phyloP scores from a whole-genome alignment of 2,329 filamentous ascomycete species.

The Leptographium procerum region DNA sequence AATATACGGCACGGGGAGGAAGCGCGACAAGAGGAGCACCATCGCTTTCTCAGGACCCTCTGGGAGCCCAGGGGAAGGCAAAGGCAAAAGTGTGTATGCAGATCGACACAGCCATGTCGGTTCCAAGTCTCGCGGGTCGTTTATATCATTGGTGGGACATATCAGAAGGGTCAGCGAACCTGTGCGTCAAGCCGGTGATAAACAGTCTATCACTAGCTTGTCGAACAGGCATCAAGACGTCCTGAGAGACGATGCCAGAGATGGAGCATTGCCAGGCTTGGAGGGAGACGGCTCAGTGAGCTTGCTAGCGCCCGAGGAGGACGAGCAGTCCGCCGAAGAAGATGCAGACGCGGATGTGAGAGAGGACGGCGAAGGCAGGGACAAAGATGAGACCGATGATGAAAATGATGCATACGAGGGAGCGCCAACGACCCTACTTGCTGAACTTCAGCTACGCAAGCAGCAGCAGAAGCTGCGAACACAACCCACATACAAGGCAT shows the following conservation, averaged over 20 bases:
- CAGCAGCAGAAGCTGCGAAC: conserved; percentile 75
- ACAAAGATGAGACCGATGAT: conserved; percentile 33
- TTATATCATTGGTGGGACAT: conserved; percentile 1
- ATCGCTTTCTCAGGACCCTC: background rate
- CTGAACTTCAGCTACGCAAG: conserved; percentile 85
- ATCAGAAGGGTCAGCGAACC: background rate
- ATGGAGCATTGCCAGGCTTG: background rate
- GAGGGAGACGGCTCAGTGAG: background rate
- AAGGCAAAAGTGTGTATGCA: background rate
- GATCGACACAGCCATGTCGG: background rate
- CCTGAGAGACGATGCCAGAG: background rate
- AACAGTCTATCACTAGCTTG: background rate
- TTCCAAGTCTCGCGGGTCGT: background rate
- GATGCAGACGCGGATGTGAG: conserved; percentile 19
- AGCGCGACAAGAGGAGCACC: conserved; percentile 26
- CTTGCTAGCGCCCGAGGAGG: conserved; percentile 14
- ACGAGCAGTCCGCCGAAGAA: conserved; percentile 12
- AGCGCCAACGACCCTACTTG: conserved; percentile 78
- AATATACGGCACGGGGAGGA: conserved; percentile 55
- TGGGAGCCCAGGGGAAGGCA: background rate
- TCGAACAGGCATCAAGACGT: background rate
- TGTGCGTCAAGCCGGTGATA: background rate
- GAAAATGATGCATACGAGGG: conserved; percentile 48
- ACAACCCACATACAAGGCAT: conserved; percentile 48
- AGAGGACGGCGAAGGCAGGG: conserved; percentile 32